phyloP scores from a whole-genome alignment of 139 green algal species.

The Pycnococcus provasolii region DNA sequence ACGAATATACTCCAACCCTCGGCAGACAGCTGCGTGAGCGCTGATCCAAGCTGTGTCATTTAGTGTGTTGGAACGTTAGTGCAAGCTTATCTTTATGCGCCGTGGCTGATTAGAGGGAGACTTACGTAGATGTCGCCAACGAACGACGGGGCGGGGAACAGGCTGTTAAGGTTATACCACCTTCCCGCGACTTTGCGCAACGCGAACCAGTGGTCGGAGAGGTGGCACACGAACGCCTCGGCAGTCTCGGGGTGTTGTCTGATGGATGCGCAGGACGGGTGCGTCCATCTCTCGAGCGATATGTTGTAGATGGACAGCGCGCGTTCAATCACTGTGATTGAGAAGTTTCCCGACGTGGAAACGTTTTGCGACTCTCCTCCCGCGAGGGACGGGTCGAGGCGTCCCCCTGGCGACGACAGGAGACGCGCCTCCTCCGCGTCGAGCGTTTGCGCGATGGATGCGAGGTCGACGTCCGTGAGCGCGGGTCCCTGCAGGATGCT shows the following conservation, averaged over 20 bases:
- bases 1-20: too few species aligned
- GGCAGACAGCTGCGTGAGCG: too few species aligned
- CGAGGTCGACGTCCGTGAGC: conserved; percentile 51
- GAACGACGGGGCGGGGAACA: conserved; percentile 50
- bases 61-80: too few species aligned
- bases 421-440: conserved; percentile 49
- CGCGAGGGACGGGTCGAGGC: conserved; percentile 28
- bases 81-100: too few species aligned
- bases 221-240: conserved; percentile 71
- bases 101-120: too few species aligned
- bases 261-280: conserved; percentile 20
- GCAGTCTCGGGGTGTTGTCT: conserved; percentile 40
- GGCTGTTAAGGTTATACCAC: conserved; percentile 72
- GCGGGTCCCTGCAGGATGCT: conserved; percentile 54
- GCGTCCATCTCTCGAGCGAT: conserved; percentile 28
- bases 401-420: conserved; percentile 19
- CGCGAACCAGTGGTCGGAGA: conserved; percentile 74
- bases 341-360: conserved; percentile 62
- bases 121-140: conserved; percentile 60
- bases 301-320: conserved; percentile 60
- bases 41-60: too few species aligned
- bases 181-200: conserved; percentile 34
- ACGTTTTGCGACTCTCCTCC: conserved; percentile 50
- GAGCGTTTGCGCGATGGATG: conserved; percentile 57
- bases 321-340: conserved; percentile 52